These are phyloP conservation scores for Penicillium sclerotigenum DNA, from an alignment of 2,329 filamentous ascomycete genomes.

Conservation along the genomic window DNA sequence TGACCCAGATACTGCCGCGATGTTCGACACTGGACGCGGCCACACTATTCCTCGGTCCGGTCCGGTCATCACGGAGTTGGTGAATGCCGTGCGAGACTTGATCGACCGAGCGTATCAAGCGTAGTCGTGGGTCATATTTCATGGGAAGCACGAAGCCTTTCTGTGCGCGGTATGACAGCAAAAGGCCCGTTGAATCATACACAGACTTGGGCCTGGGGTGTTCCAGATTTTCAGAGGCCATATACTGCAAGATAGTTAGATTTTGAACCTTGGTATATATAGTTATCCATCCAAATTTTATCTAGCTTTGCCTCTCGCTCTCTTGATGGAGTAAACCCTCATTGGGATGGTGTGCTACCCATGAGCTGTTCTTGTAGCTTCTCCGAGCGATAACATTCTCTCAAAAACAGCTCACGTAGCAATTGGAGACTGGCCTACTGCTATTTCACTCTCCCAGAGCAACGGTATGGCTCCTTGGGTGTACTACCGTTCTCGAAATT, in stretches of 20 bases:
- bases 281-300: background rate
- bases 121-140: background rate
- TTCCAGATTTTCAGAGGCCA: background rate
- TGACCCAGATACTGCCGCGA: slow-evolving; percentile 55
- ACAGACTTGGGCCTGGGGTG: background rate
- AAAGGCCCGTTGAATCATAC: background rate
- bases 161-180: background rate
- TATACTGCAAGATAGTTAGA: background rate
- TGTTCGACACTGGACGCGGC: slow-evolving; percentile 66
- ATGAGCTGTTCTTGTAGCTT: background rate
- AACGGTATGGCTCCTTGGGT: background rate
- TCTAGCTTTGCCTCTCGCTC: background rate
- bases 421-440: background rate
- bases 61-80: slow-evolving; percentile 19
- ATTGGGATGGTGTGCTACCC: background rate
- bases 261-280: background rate
- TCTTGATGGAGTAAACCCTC: background rate
- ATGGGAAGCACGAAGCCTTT: background rate
- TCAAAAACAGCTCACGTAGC: background rate
- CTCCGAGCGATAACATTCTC: background rate
- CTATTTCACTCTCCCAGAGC: background rate
- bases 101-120: slow-evolving; percentile 5
- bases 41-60: slow-evolving; percentile 56
- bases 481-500: background rate
- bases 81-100: slow-evolving; percentile 17